These are phyloP conservation scores for Nicotiana otophora DNA, from an alignment of 257 asterid genomes.

Conservation along the genomic window DNA sequence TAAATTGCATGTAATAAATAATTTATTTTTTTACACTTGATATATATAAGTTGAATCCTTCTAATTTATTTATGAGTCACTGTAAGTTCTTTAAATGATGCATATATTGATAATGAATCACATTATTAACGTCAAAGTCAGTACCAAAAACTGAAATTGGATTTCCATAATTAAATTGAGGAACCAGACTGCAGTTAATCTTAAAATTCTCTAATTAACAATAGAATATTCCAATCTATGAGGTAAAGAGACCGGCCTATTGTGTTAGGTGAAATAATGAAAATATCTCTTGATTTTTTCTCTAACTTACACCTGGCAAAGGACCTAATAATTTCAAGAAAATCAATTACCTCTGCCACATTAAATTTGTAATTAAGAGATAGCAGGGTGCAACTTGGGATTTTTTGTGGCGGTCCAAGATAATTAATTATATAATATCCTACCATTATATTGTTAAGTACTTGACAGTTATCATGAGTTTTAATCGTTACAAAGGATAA, in stretches of 20 bases:
- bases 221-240: not conserved
- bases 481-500: no score
- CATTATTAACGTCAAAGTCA: no score
- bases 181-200: not conserved
- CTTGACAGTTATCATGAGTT: no score
- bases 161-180: not conserved
- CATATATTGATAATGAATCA: no score
- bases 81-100: not conserved
- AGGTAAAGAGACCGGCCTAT: not conserved
- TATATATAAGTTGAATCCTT: no score
- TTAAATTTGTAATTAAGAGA: no score
- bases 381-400: no score
- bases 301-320: not conserved
- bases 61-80: not conserved
- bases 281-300: not conserved
- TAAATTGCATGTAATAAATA: no score
- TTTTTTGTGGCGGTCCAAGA: no score
- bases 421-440: no score
- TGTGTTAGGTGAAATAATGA: not conserved
- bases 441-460: no score
- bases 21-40: no score
- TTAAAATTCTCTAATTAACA: not conserved
- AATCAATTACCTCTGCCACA: not conserved
- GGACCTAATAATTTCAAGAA: not conserved
- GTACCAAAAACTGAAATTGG: not conserved